Percentiles rank a stretch among this genome's conserved stretches.
Conservation (phyloP, 2,329 filamentous ascomycete genomes). For the Thermothelomyces thermophilus region DNA sequence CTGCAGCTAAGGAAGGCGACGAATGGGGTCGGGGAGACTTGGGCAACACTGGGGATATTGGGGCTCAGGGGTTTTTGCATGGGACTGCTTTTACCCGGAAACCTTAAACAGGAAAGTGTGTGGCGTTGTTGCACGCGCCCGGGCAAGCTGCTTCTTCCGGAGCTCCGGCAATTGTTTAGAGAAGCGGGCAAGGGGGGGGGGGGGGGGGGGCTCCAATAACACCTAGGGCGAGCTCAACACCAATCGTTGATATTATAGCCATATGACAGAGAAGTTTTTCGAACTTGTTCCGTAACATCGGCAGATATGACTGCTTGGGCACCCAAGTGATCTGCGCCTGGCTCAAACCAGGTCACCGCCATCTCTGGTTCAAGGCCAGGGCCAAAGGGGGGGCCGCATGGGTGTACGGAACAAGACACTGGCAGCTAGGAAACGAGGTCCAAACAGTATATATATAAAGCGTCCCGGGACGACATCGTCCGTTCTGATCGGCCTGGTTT, state of each 20-base stretch:
- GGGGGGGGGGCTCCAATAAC: constrained; percentile 13
- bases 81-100: constrained; percentile 18
- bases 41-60: constrained; percentile 14
- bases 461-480: constrained; percentile 11
- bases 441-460: constrained; percentile 16
- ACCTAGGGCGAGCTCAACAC: constrained; percentile 10
- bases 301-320: constrained; percentile 21
- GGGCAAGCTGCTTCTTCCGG: constrained; percentile 10
- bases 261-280: constrained; percentile 22
- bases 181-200: constrained; percentile 16
- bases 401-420: background rate
- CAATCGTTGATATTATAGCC: constrained; percentile 25
- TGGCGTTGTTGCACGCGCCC: background rate
- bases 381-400: background rate
- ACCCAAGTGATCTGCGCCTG: constrained; percentile 10
- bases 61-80: constrained; percentile 10
- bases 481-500: background rate
- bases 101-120: constrained; percentile 10
- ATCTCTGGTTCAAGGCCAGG: background rate
- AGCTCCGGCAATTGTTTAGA: constrained; percentile 24
- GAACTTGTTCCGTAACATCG: constrained; percentile 26
- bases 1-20: constrained; percentile 4
- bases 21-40: constrained; percentile 14
- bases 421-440: too few relatives aligned
- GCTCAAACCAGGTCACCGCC: constrained; percentile 16